Evolutionary conservation across 768 basidiomycete species (phyloP).

Genomic region (Boletus vinaceobasis): DNA sequence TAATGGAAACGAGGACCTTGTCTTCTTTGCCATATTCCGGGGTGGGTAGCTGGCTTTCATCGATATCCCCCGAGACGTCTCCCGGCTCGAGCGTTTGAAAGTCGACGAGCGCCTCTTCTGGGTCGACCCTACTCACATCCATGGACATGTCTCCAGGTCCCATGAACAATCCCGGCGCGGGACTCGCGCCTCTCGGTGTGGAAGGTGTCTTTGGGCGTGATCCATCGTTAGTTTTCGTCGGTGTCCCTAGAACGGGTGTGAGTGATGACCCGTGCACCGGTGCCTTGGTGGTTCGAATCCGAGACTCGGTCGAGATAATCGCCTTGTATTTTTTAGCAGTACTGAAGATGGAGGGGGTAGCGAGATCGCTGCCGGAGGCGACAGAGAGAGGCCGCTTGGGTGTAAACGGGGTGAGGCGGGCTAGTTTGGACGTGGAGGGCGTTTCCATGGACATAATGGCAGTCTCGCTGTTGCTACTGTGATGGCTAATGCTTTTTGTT

Average conservation of each 20-base stretch:
- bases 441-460: constrained; percentile 8
- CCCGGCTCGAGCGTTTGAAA: constrained; percentile 65
- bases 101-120: constrained; percentile 75
- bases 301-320: constrained; percentile 47
- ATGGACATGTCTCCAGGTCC: constrained; percentile 54
- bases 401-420: constrained; percentile 47
- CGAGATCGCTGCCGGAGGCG: constrained; percentile 30
- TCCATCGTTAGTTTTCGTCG: constrained; percentile 40
- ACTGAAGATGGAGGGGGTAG: constrained; percentile 35
- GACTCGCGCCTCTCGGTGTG: constrained; percentile 52
- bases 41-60: constrained; percentile 47
- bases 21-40: constrained; percentile 68
- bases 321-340: constrained; percentile 71
- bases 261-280: constrained; percentile 27
- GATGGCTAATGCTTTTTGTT: not conserved
- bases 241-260: constrained; percentile 51
- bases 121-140: constrained; percentile 73
- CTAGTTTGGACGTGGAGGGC: constrained; percentile 35
- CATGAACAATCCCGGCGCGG: constrained; percentile 37
- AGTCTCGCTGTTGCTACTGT: not conserved
- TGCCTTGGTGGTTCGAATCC: constrained; percentile 31
- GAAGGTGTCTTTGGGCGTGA: constrained; percentile 52
- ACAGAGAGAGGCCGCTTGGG: constrained; percentile 50
- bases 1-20: constrained; percentile 83
- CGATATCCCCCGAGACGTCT: constrained; percentile 68